These are phyloP conservation scores for Exserohilum rostratum DNA, from an alignment of 2,329 filamentous ascomycete genomes.

Conservation along the genomic window DNA sequence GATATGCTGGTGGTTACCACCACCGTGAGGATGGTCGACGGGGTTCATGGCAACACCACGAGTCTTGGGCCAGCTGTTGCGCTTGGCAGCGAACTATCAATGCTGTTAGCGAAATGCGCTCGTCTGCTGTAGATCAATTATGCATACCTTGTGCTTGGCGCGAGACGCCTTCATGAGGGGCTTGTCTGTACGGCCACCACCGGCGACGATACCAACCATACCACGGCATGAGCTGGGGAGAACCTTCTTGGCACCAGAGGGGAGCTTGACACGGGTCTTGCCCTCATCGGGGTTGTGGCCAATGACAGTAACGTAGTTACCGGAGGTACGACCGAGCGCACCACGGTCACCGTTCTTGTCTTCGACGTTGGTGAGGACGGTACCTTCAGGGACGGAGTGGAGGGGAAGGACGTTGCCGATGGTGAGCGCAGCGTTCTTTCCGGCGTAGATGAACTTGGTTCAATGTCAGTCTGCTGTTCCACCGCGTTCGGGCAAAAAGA, in stretches of 20 bases:
- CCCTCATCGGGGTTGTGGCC: constrained; percentile 68
- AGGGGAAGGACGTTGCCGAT: constrained; percentile 98
- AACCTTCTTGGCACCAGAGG: constrained; percentile 98
- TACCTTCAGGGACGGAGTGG: constrained; percentile 95
- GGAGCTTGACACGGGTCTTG: constrained; percentile 99
- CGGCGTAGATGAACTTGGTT: constrained; percentile 89
- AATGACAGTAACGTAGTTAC: constrained; percentile 90
- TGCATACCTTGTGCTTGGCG: constrained; percentile 84
- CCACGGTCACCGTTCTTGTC: constrained; percentile 98
- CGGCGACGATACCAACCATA: constrained; percentile 99
- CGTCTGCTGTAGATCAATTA: background rate
- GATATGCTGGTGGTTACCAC: constrained; percentile 99
- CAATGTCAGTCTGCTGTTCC: constrained; percentile 25
- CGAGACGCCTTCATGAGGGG: constrained; percentile 98
- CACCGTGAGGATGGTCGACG: constrained; percentile 82
- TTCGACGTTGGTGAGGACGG: constrained; percentile 98
- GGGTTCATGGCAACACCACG: constrained; percentile 99
- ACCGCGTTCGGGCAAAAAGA: background rate
- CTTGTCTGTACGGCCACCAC: constrained; percentile 99
- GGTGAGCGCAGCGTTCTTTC: constrained; percentile 96
- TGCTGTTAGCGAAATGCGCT: constrained; percentile 10
- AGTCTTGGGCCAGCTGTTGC: constrained; percentile 99
- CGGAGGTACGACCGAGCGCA: constrained; percentile 92
- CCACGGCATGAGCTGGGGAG: constrained; percentile 89
- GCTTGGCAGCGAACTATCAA: constrained; percentile 90